Base-by-base conservation (phyloP, 1,284 basidiomycete genomes). In the Ganoderma sinense region DNA sequence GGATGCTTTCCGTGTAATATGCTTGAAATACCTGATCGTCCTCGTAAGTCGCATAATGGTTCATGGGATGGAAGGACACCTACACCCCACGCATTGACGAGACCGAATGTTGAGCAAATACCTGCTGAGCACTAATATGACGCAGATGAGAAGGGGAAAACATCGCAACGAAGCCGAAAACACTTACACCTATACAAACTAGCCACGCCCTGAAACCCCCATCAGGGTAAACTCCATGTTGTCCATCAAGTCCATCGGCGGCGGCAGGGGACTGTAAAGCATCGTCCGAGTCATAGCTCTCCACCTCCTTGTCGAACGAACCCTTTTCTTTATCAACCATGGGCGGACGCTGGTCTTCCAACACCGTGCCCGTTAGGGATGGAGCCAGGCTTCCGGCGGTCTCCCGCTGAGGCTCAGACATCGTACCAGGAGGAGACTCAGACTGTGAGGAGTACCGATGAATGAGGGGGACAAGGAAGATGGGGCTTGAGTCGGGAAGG, bases 71-170 rank as follows among this genome's bases (percentile, higher is more conserved):
- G 29, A 31, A 29, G 10, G 31, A 20, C 55, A 78, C 82, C 64
- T 68, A 84, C 83, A 43, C 83, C 83, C 80, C 83, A 85, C 0
- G 83, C 78, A 69, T 84, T 84, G 13, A 83, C 82, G 43, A 81
- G 81, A 4, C 83, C 83, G 67, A 83, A 83, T 14, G 82, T 82
- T 13, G 80, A 77, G 56, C 80, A 75, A 8, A 31, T 36, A 18
- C 56, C 56, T n/a, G 29, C 11, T 14, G 20, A 36, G 29, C 56
- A 33, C 56, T 58, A 14, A 16, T 36, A 1, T 56, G 55, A 33
- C 2, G 4, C 7, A 14, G 11, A 23, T 29, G 39, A 61, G 39
- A 31, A 14, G 8, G 45, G 56, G 16, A n/a, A 58, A 36, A 6
- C 7, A n/a, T 1, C 2, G 10, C 0, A 31, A 58, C 23, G 33